A percentile compares a stretch with the other conserved stretches of the same genome.
These are phyloP conservation scores for Pascua sp. DNA, from an alignment of 1,284 basidiomycete species.

Conservation along the genomic window DNA sequence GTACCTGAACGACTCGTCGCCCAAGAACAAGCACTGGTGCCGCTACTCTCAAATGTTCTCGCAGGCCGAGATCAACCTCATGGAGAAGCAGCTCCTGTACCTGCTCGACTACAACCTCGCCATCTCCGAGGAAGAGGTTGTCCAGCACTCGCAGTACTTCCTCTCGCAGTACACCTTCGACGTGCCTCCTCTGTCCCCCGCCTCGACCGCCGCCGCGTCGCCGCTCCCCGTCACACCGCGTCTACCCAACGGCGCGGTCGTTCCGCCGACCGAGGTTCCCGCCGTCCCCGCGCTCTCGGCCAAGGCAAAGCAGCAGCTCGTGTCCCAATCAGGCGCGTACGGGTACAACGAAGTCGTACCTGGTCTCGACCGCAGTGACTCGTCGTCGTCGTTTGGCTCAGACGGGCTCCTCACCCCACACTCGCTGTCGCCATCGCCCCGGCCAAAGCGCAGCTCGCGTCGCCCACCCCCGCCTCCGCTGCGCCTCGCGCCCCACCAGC, in stretches of 20 bases:
- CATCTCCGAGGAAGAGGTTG: slow-evolving; percentile 55
- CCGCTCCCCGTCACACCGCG: slow-evolving; percentile 35
- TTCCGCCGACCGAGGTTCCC: slow-evolving; percentile 13
- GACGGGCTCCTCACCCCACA: slow-evolving; percentile 37
- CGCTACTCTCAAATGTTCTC: slow-evolving; percentile 66
- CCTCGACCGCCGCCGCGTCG: slow-evolving; percentile 26
- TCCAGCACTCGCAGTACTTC: slow-evolving; percentile 78
- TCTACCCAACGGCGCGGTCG: slow-evolving; percentile 15
- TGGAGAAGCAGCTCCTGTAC: slow-evolving; percentile 92
- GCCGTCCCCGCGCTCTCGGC: too few relatives aligned
- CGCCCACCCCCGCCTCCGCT: background rate
- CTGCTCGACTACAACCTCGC: slow-evolving; percentile 67
- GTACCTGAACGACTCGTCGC: slow-evolving; percentile 93
- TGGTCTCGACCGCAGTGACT: slow-evolving; percentile 47
- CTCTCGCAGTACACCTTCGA: slow-evolving; percentile 45
- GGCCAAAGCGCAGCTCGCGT: background rate
- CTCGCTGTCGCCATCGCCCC: slow-evolving; percentile 2
- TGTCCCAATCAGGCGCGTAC: background rate
- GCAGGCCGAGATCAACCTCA: slow-evolving; percentile 71
- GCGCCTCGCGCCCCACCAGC: background rate
- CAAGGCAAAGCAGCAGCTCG: too few relatives aligned
- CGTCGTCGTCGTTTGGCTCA: slow-evolving; percentile 47
- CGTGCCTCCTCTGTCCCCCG: slow-evolving; percentile 13
- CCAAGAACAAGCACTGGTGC: slow-evolving; percentile 92
- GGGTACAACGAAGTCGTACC: slow-evolving; percentile 34